phyloP scores from a whole-genome alignment of 306 rosid species.

The Lathyrus aphaca region DNA sequence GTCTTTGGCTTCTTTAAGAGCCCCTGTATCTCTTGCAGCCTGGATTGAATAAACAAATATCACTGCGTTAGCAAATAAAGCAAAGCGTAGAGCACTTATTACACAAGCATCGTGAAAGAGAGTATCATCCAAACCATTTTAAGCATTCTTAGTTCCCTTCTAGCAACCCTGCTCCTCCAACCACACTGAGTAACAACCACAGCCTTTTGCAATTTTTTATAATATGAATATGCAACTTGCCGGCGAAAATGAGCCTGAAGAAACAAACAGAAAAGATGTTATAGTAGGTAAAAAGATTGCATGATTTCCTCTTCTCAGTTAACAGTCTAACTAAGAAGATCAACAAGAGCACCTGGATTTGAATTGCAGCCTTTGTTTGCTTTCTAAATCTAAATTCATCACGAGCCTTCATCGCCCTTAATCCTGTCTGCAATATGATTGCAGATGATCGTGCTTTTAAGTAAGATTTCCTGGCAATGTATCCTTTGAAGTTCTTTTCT shows the following conservation, averaged over 20 bases:
- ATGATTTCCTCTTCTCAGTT: conserved; percentile 23
- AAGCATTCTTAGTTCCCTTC: conserved; percentile 90
- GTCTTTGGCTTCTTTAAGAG: conserved; percentile 98
- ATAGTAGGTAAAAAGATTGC: conserved; percentile 32
- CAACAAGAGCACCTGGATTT: conserved; percentile 65
- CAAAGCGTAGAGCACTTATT: conserved; percentile 28
- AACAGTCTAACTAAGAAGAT: conserved; percentile 35
- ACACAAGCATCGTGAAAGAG: conserved; percentile 40
- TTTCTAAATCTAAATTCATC: conserved; percentile 96
- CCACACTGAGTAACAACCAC: conserved; percentile 84
- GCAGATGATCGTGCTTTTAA: conserved; percentile 59
- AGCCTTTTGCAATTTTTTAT: conserved; percentile 82
- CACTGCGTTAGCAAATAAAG: conserved; percentile 32
- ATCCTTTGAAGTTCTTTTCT: conserved; percentile 76
- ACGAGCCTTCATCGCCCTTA: conserved; percentile 97
- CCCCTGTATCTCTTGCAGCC: conserved; percentile 99
- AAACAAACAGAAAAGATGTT: conserved; percentile 34
- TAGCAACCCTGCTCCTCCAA: conserved; percentile 95
- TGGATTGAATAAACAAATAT: conserved; percentile 46
- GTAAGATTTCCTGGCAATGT: conserved; percentile 69
- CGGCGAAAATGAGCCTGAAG: conserved; percentile 83
- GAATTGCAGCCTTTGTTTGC: conserved; percentile 91
- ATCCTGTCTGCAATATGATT: conserved; percentile 81
- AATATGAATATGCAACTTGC: conserved; percentile 71
- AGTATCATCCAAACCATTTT: conserved; percentile 72